Evolutionary conservation across 805 yeast species (phyloP).

Genomic region (baker's yeast (Saccharomyces cerevisiae)): DNA sequence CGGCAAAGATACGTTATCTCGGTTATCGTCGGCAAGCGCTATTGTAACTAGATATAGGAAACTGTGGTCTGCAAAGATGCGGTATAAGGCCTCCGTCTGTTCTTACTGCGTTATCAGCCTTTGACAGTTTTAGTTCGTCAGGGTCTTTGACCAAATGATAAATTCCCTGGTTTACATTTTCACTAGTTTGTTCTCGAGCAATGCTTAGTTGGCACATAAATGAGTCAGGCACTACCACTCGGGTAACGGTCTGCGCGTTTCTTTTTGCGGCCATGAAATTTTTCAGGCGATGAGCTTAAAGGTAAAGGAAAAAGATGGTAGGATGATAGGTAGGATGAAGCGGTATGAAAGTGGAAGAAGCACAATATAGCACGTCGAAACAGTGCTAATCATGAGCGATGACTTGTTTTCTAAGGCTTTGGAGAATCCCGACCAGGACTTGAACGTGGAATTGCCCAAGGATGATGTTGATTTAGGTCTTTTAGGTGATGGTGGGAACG

Average conservation of each 20-base stretch:
- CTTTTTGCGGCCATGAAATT: constrained; percentile 1
- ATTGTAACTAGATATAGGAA: background rate
- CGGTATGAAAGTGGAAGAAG: background rate
- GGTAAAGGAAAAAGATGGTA: background rate
- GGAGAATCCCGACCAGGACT: constrained; percentile 8
- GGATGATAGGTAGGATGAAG: background rate
- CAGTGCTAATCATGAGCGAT: constrained; percentile 5
- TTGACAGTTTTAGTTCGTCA: background rate
- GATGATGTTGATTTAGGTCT: constrained; percentile 17
- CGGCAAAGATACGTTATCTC: background rate
- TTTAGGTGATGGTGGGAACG: constrained; percentile 8
- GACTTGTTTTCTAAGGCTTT: constrained; percentile 21
- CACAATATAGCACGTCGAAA: background rate
- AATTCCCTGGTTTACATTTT: background rate
- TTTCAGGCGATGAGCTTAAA: constrained; percentile 10
- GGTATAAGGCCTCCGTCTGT: too few species aligned
- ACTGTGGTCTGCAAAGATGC: background rate
- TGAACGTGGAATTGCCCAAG: constrained; percentile 4
- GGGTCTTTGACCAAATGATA: too few species aligned
- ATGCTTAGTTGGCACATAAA: background rate
- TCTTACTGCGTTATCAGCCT: too few species aligned
- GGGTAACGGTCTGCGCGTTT: background rate
- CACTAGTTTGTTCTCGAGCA: too few species aligned
- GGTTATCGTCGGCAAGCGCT: background rate
- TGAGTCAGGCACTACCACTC: background rate